These are phyloP conservation scores for Nakazawaea ernobii DNA, from an alignment of 805 yeast species.

Conservation along the genomic window DNA sequence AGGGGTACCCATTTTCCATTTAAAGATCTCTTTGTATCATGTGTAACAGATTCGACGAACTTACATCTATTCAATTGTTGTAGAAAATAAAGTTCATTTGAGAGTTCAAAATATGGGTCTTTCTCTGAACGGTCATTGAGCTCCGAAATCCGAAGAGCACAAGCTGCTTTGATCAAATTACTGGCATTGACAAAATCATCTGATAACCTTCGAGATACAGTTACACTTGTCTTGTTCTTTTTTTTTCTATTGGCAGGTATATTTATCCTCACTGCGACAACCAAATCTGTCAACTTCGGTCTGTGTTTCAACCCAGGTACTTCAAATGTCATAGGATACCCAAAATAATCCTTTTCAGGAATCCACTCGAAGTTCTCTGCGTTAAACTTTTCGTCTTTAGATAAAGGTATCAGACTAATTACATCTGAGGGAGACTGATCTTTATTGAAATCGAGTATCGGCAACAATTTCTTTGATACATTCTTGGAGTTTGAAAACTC, in stretches of 20 bases:
- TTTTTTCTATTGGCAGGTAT: background rate
- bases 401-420: background rate
- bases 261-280: background rate
- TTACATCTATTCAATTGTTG: constrained; percentile 16
- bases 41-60: constrained; percentile 16
- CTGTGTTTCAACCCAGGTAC: constrained; percentile 12
- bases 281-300: background rate
- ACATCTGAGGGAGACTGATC: background rate
- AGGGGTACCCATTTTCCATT: constrained; percentile 23
- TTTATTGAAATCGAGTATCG: constrained; percentile 2
- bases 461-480: background rate
- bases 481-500: background rate
- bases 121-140: constrained; percentile 14
- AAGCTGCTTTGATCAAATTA: constrained; percentile 11
- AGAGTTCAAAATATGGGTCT: constrained; percentile 21
- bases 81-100: constrained; percentile 19
- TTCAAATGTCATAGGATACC: background rate
- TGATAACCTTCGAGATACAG: constrained; percentile 15
- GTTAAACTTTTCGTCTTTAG: background rate
- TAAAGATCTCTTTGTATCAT: constrained; percentile 8
- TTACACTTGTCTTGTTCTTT: background rate
- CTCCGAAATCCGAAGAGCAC: constrained; percentile 15
- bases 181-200: constrained; percentile 22
- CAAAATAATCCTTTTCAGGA: background rate
- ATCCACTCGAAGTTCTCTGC: background rate